Conservation (phyloP, 2,329 filamentous ascomycete species). For the Pestalotiopsis sp. region DNA sequence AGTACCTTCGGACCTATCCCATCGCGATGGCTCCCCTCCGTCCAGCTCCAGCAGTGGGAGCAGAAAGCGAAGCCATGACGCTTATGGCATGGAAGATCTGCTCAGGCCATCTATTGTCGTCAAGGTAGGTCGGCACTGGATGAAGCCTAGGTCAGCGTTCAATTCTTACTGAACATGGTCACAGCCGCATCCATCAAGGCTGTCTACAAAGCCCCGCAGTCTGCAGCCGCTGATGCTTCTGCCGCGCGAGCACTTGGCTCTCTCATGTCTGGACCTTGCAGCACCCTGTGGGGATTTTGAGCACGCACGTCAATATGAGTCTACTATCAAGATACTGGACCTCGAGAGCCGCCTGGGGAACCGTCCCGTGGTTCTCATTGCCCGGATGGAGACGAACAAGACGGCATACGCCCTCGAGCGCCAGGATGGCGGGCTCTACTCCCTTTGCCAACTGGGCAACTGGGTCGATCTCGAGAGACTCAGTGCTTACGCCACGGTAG, state of each 20-base stretch:
- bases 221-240: slow-evolving; percentile 64
- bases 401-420: slow-evolving; percentile 66
- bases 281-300: slow-evolving; percentile 50
- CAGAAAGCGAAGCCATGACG: slow-evolving; percentile 37
- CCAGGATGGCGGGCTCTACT: slow-evolving; percentile 61
- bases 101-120: slow-evolving; percentile 52
- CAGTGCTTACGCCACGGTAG: slow-evolving; percentile 47
- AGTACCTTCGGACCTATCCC: slow-evolving; percentile 35
- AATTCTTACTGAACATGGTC: background rate
- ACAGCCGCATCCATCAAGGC: slow-evolving; percentile 57
- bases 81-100: slow-evolving; percentile 49
- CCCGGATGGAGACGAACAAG: slow-evolving; percentile 55
- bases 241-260: slow-evolving; percentile 57
- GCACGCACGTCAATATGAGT: slow-evolving; percentile 58
- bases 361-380: slow-evolving; percentile 58
- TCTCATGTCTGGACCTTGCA: slow-evolving; percentile 62
- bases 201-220: slow-evolving; percentile 52
- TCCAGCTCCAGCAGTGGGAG: slow-evolving; percentile 22
- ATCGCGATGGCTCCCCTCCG: slow-evolving; percentile 24
- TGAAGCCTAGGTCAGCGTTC: background rate
- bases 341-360: slow-evolving; percentile 60
- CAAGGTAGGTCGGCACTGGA: slow-evolving; percentile 38
- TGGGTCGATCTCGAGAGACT: slow-evolving; percentile 65
- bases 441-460: slow-evolving; percentile 65
- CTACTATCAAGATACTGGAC: slow-evolving; percentile 63